Evolutionary conservation across 192 early-diverging fungal species (phyloP).

Genomic region (Coemansia sp.): DNA sequence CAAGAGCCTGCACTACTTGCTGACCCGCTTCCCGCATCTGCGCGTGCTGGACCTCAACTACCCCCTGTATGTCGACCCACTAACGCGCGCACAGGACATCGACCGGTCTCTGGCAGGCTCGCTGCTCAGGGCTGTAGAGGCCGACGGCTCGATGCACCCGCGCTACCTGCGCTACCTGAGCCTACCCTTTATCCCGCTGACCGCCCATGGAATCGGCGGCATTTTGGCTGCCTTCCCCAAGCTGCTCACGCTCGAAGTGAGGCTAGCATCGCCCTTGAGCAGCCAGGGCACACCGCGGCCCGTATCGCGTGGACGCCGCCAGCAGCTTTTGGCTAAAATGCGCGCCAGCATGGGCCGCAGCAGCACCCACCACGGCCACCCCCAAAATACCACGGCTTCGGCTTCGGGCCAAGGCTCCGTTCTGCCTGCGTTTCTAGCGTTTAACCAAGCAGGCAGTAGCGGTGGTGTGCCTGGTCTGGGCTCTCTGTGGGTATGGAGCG

Average conservation of each 20-base stretch:
- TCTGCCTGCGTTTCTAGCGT: neutral
- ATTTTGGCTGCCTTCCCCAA: slow-evolving; percentile 35
- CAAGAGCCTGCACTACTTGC: slow-evolving; percentile 48
- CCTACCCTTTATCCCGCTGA: slow-evolving; percentile 46
- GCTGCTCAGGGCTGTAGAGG: slow-evolving; percentile 25
- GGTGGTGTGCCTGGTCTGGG: slow-evolving; percentile 35
- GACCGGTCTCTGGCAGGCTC: slow-evolving; percentile 39
- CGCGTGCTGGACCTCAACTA: slow-evolving; percentile 52
- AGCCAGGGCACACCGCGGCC: neutral
- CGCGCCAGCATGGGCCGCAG: slow-evolving; percentile 7
- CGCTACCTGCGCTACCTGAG: slow-evolving; percentile 49
- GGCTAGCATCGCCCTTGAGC: slow-evolving; percentile 27
- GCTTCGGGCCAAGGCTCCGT: neutral
- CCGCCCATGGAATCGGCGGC: slow-evolving; percentile 40
- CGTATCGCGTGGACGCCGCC: slow-evolving; percentile 37
- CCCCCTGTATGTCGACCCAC: slow-evolving; percentile 48
- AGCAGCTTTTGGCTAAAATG: slow-evolving; percentile 41
- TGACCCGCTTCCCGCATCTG: slow-evolving; percentile 36
- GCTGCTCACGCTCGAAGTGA: slow-evolving; percentile 41
- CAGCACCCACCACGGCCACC: too few species aligned
- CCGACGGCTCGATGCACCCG: slow-evolving; percentile 16
- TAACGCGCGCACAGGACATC: slow-evolving; percentile 43
- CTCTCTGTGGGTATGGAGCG: slow-evolving; percentile 46
- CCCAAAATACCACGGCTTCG: too few species aligned
- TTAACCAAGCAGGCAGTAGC: slow-evolving; percentile 2